Base-by-base conservation (phyloP, 805 yeast genomes). In the Barnettozyma pratensis region DNA sequence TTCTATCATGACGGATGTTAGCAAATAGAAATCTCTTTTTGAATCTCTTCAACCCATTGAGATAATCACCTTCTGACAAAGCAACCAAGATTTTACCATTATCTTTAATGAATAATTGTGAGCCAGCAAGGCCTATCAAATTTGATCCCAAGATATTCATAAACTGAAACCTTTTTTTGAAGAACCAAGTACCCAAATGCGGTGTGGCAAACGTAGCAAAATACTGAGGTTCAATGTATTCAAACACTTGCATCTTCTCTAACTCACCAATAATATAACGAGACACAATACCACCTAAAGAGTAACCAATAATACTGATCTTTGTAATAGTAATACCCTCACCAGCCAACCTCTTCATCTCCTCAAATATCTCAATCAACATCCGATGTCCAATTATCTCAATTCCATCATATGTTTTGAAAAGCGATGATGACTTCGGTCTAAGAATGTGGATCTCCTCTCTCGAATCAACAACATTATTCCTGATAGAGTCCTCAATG, bases 341-440 rank as follows among this genome's bases (percentile, higher is more conserved):
- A 41, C 66, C 48, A 12, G 51, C 52, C 28, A 73, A 62, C 9
- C 53, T 60, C 14, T 65, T 66, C 30, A 79, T 65, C 56, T 73
- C 73, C 7, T 62, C 61, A 37, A 75, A 69, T 12, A 91, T 72
- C 62, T 89, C 96, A 32, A 75, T 72, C n/a, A 85, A 60, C 37
- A 87, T 78, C 12, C 90, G 70, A 51, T 83, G 79, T 3, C 91
- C 90, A 49, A 85, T 77, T 44, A 83, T 74, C 54, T 80, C 82
- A 25, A 89, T 73, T 3, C 98, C 98, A 61, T 91, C 97, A 59
- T 87, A 87, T 0, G 97, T 87, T 58, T 81, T 79, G 58, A 84
- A 79, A 34, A 86, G 82, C 0, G 85, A 74, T 53, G 86, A 88
- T 1, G 83, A 72, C 12, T 62, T 76, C 10, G 83, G 91, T 58